Base-by-base conservation (phyloP, 2,329 filamentous ascomycete genomes). In the Cordyceps tenuipes region DNA sequence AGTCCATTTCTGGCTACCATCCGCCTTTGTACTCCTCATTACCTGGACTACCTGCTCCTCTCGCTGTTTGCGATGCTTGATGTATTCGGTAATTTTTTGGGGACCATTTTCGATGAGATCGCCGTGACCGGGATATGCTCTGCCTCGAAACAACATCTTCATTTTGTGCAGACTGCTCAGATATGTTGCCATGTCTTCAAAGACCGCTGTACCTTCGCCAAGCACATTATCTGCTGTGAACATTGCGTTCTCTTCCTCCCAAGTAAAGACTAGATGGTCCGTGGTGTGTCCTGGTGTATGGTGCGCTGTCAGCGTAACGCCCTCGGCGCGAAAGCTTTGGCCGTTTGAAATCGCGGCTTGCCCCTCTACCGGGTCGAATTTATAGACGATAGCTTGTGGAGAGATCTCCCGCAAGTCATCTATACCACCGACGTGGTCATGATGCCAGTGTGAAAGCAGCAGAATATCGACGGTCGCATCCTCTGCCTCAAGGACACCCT, bases 381-480 rank as follows among this genome's bases (percentile, higher is more conserved):
- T 93, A 74, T 86, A 84, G 44, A 94, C 73, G 23, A 76, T 76
- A 7, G 82, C 84, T 19, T 79, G 69, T 0, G 89, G 87, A n/a
- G 79, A 89, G 26, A 87, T 69, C 15, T 75, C 72, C 19, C 86
- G 76, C 1, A 97, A 77, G 66, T 95, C 85, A 3, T 75, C 70
- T 26, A 97, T 82, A 8, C 94, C 94, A 26, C 86, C 83, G 7
- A 86, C 81, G 69, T 99, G 94, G 69, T 99, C 94, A 47, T 77
- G 82, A 70, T 99, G 94, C 91, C 92, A 96, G 72, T 99, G 94
- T 0, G 92, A 95, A 53, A 99, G 78, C 23, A 99, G 78, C 0
- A 86, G 85, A 19, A 79, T 76, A n/a, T 83, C 78, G 26, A 97
- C 77, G 0, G 78, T 82, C 21, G 88, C 87, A 26, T 85, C 80